These are phyloP conservation scores for Xylariales sp. DNA, from an alignment of 2,329 filamentous ascomycete species.

Conservation along the genomic window DNA sequence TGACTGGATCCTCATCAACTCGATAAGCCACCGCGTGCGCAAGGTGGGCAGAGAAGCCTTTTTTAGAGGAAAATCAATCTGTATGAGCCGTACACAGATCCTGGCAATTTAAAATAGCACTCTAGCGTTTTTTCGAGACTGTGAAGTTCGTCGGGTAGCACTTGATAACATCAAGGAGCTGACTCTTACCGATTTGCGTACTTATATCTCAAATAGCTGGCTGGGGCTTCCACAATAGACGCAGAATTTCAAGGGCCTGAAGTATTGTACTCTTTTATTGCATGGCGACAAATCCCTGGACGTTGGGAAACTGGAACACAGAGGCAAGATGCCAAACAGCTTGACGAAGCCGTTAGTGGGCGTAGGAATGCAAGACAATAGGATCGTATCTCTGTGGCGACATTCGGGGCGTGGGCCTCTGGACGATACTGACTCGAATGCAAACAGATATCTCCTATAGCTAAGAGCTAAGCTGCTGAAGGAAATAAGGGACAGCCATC, in stretches of 20 bases:
- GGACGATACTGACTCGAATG: too few species aligned
- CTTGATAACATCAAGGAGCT: background rate
- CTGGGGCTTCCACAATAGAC: background rate
- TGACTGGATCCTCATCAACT: conserved; percentile 12
- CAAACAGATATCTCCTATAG: too few species aligned
- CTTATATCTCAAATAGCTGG: background rate
- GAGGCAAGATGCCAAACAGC: too few species aligned
- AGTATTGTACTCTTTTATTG: background rate
- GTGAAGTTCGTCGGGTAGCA: background rate
- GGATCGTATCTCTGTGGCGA: too few species aligned
- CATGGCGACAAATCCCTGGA: too few species aligned
- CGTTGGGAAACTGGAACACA: too few species aligned
- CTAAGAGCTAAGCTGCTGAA: too few species aligned
- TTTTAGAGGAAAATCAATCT: background rate
- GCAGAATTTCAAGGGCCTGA: background rate
- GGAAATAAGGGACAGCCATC: too few species aligned
- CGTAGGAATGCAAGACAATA: too few species aligned
- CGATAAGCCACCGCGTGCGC: background rate
- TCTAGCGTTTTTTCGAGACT: background rate
- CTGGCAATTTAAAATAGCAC: background rate
- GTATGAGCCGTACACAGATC: background rate
- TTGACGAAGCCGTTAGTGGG: too few species aligned
- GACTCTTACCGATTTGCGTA: background rate
- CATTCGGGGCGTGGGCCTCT: too few species aligned
- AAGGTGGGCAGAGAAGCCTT: background rate